Evolutionary conservation across 768 basidiomycete genomes (phyloP), one percentile per base, ranked within the genome.

Genomic region (Butyriboletus loyo): DNA sequence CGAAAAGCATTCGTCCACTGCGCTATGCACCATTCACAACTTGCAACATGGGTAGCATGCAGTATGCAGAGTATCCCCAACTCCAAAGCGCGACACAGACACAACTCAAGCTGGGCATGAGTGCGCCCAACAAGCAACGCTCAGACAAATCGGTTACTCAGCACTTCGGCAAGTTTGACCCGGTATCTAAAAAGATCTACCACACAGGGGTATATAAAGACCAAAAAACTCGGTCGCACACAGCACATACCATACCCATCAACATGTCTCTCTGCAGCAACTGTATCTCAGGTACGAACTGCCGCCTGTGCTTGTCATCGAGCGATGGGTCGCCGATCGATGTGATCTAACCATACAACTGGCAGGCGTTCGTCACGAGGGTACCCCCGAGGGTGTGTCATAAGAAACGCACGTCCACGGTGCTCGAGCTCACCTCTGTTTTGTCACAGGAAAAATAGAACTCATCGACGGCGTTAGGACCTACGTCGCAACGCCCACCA

Each of bases 261-360:
- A 44, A 6, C 43, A 82, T 82, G 81, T 77, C 76, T 65, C 70
- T 81, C 53, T 82, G 83, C 68, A 69, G 74, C 52, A 65, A 85
- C 59, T 86, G 84, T 52, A 53, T 84, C 49, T 73, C 73, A 64
- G 83, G 84, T 81, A 48, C 36, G 68, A n/a, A 3, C 24, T 25
- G 24, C 6, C 17, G 39, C 34, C 9, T 3, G 32, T 24, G 10
- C 38, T n/a, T n/a, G 6, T n/a, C n/a, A 19, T 5, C 34, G 15
- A 7, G 7, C 24, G 22, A 50, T 24, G 17, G 15, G 21, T 7
- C 38, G 9, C 36, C 10, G 38, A 51, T 52, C 28, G 28, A 36
- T 21, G 15, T 11, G 10, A 52, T 50, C 53, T 54, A n/a, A 55
- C 46, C n/a, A 17, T 19, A 32, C 7, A 9, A 9, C 22, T 41